Evolutionary conservation across 805 yeast genomes (phyloP).

Genomic region (Torulaspora gathmanii): DNA sequence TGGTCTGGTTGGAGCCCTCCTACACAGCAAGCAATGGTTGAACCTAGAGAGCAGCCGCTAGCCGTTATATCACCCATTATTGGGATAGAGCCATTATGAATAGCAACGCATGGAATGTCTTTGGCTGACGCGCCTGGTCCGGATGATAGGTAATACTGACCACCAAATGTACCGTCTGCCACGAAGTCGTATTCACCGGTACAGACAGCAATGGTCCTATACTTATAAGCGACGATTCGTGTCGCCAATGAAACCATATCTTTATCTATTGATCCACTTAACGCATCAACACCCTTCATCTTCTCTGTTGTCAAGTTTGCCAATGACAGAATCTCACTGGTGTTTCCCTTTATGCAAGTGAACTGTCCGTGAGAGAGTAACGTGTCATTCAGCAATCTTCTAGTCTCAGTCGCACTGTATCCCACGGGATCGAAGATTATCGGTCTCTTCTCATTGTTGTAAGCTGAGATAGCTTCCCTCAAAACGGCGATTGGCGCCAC

Average conservation of each 20-base stretch:
- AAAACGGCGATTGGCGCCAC: conserved; percentile 47
- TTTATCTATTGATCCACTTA: conserved; percentile 21
- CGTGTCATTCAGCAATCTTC: conserved; percentile 45
- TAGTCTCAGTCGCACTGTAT: conserved; percentile 68
- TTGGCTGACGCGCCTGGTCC: conserved; percentile 21
- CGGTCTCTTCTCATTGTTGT: conserved; percentile 53
- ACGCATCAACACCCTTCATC: conserved; percentile 75
- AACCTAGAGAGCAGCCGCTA: conserved; percentile 78
- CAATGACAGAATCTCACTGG: conserved; percentile 66
- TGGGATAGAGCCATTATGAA: conserved; percentile 53
- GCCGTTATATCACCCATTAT: conserved; percentile 72
- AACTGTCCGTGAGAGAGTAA: conserved; percentile 55
- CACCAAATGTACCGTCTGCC: conserved; percentile 41
- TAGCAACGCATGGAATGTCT: conserved; percentile 30
- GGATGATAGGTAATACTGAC: conserved; percentile 17
- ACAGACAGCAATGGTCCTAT: conserved; percentile 59
- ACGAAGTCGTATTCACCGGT: conserved; percentile 59
- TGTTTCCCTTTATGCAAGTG: conserved; percentile 76
- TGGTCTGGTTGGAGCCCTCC: conserved; percentile 41
- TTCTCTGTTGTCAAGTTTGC: conserved; percentile 44
- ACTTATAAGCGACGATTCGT: conserved; percentile 44
- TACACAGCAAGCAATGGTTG: conserved; percentile 56
- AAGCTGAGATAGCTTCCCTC: conserved; percentile 50
- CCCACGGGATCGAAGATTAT: conserved; percentile 91
- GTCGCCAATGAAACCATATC: conserved; percentile 41